A percentile compares a stretch with the other conserved stretches of the same genome.
These are phyloP conservation scores for Sideroxylon spinosum DNA, from an alignment of 179 eudicot species.

Conservation along the genomic window DNA sequence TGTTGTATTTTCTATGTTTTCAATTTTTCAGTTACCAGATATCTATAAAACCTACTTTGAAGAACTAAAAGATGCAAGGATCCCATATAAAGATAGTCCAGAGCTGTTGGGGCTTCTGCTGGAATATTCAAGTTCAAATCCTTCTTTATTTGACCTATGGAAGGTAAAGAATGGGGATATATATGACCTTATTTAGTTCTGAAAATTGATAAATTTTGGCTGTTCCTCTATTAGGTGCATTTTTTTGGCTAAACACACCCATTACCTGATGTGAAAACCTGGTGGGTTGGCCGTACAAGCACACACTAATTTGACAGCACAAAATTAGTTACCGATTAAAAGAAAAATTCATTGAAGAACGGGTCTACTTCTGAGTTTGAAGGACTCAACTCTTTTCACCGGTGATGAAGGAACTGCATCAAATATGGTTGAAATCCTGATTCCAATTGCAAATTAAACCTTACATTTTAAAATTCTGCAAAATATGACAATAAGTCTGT, in stretches of 20 bases:
- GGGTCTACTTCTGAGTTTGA: not conserved
- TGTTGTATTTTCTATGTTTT: conserved; percentile 4
- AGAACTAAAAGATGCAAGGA: conserved; percentile 61
- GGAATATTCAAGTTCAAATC: conserved; percentile 53
- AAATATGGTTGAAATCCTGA: not conserved
- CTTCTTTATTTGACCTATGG: conserved; percentile 49
- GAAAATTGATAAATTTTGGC: not conserved
- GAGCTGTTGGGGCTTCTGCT: conserved; percentile 63
- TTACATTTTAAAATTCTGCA: not conserved
- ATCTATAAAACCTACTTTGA: conserved; percentile 58
- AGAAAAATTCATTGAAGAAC: not conserved
- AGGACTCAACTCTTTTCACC: not conserved
- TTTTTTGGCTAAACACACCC: too few relatives aligned
- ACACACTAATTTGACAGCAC: not conserved
- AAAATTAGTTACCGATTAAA: not conserved
- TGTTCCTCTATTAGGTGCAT: not conserved
- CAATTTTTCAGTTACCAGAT: conserved; percentile 45
- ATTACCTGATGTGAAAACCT: too few relatives aligned
- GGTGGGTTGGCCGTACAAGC: too few relatives aligned
- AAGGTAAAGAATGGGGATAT: conserved; percentile 47
- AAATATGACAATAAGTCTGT: not conserved
- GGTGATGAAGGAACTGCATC: not conserved
- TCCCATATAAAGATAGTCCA: conserved; percentile 68
- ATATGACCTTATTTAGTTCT: not conserved
- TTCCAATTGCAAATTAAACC: not conserved